Conservation (phyloP, 768 basidiomycete species). For the Termitomyces sp. region DNA sequence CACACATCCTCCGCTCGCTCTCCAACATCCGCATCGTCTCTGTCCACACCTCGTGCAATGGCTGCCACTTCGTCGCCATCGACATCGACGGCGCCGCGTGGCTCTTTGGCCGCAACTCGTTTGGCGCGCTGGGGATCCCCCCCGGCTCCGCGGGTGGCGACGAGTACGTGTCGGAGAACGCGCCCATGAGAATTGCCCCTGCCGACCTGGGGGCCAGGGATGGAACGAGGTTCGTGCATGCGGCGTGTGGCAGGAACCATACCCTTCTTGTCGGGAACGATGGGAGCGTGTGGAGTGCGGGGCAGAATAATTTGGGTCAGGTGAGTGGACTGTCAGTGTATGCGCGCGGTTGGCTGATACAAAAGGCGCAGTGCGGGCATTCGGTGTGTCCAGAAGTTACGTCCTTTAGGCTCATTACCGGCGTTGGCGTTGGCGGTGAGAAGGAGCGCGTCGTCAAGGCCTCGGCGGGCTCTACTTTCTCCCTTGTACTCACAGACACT, state of each 20-base stretch:
- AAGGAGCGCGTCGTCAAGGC: conserved; percentile 66
- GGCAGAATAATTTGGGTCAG: conserved; percentile 77
- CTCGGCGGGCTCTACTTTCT: conserved; percentile 80
- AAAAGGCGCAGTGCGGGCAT: conserved; percentile 58
- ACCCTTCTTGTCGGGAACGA: conserved; percentile 77
- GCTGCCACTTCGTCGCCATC: conserved; percentile 72
- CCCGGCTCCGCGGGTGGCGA: conserved; percentile 47
- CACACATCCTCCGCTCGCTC: conserved; percentile 85
- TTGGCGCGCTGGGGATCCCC: conserved; percentile 39
- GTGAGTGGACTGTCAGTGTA: conserved; percentile 30
- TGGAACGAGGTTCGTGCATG: conserved; percentile 65
- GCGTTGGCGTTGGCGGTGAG: conserved; percentile 50
- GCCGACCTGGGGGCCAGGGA: conserved; percentile 52
- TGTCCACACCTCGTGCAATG: conserved; percentile 69
- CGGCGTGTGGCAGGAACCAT: conserved; percentile 81
- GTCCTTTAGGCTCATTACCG: conserved; percentile 57
- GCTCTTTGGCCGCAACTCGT: conserved; percentile 85
- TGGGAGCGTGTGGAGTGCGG: conserved; percentile 81
- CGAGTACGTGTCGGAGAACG: conserved; percentile 67
- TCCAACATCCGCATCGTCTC: conserved; percentile 71
- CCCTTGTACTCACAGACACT: conserved; percentile 73
- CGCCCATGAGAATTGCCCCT: conserved; percentile 57
- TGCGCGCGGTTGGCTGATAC: neutral
- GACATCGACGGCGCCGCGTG: conserved; percentile 78
- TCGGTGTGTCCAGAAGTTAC: conserved; percentile 57